These are phyloP conservation scores for Pythium chondricola DNA, from an alignment of 352 stramenopile species.

Conservation along the genomic window DNA sequence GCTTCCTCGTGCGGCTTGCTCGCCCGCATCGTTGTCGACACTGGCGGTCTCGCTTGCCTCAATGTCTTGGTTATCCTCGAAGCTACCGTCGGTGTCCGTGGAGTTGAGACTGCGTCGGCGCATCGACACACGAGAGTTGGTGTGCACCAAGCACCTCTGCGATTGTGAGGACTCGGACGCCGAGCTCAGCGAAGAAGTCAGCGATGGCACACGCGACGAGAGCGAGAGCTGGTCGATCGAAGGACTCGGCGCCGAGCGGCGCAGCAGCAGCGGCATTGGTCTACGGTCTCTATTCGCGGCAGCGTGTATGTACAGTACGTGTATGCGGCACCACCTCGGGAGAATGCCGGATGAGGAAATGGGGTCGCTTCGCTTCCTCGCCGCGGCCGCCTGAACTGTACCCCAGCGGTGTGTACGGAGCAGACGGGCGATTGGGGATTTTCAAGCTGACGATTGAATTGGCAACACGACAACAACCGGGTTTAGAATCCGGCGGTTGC, in stretches of 20 bases:
- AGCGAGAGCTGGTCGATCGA: slow-evolving; percentile 71
- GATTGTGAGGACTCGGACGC: slow-evolving; percentile 1
- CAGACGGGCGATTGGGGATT: slow-evolving; percentile 7
- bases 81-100: slow-evolving; percentile 11
- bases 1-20: slow-evolving; percentile 3
- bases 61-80: slow-evolving; percentile 11
- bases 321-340: no score
- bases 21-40: slow-evolving; percentile 1
- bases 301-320: no score
- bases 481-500: no score
- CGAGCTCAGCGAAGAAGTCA: slow-evolving; percentile 15
- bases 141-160: slow-evolving; percentile 12
- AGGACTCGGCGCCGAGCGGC: slow-evolving; percentile 54
- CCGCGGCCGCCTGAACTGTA: slow-evolving; percentile 3
- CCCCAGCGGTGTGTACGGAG: slow-evolving; percentile 11
- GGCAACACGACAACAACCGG: slow-evolving; percentile 7
- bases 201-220: slow-evolving; percentile 24
- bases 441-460: neutral
- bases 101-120: slow-evolving; percentile 18
- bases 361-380: neutral
- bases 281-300: no score
- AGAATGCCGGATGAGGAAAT: slow-evolving; percentile 16
- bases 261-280: slow-evolving; percentile 67
- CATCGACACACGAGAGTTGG: slow-evolving; percentile 3
- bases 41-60: slow-evolving; percentile 2